Base-by-base conservation (phyloP, 2,329 filamentous ascomycete genomes). In the Pseudodiploospora longispora region DNA sequence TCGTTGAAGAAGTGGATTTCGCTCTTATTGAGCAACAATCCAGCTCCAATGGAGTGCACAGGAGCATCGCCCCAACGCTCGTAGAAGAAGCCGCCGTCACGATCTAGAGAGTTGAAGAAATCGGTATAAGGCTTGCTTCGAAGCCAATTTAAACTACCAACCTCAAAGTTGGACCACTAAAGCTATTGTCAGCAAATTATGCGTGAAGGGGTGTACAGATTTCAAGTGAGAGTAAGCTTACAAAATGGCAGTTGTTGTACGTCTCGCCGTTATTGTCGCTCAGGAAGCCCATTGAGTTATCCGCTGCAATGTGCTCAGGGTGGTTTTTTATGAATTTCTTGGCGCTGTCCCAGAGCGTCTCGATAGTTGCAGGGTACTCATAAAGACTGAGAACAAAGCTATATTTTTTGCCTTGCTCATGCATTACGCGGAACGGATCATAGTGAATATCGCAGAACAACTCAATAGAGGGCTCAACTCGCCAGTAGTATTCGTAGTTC, bases 401-500 rank as follows among this genome's bases (percentile, higher is more conserved):
- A 78, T 98, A 98, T 71, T 96, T 97, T 74, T 97, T 98, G 65
- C 86, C 84, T 68, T 95, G 82, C 61, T 97, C 90, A 56, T 85
- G 83, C 89, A 98, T 96, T 72, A 81, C 89, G 52, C 87, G 87
- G 82, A 98, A 98, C 6, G 93, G 87, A 61, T 98, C 93, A 66
- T 95, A 95, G 66, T 88, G 78, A 59, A 98, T 78, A 62, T 98
- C 93, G 69, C 93, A 98, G 76, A 81, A 96, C 50, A 98, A 83
- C 72, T 97, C 87, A 62, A 98, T 82, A 67, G 87, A 93, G 56
- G 93, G 93, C 75, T 98, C 93, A 10, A 98, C 93, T 55, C 94
- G 87, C 93, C 93, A 98, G 78, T 98, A 98, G 80, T 88, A 98
- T 62, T 98, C 93, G 68, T 95, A 98, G 64, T 97, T 89, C 65